Evolutionary conservation across 352 stramenopile species (phyloP).

Genomic region (Phytophthora pseudosyringae): DNA sequence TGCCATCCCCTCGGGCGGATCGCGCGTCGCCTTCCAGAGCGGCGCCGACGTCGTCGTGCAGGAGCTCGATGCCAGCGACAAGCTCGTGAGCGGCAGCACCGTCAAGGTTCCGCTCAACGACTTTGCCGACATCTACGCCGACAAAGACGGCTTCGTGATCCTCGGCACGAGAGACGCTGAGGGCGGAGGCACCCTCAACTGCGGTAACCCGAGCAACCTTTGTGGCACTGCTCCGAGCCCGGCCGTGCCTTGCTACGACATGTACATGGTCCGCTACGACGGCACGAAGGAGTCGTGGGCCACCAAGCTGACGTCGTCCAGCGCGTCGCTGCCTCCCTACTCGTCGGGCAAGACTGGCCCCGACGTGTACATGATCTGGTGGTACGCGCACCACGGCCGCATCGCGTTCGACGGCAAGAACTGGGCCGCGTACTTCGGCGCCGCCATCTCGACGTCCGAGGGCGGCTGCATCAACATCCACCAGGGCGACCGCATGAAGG

Average conservation of each 20-base stretch:
- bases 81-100: slow-evolving; percentile 43
- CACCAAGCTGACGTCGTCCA: slow-evolving; percentile 64
- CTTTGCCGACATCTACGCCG: slow-evolving; percentile 64
- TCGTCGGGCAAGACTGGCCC: slow-evolving; percentile 48
- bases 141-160: slow-evolving; percentile 61
- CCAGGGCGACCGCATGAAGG: slow-evolving; percentile 72
- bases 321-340: slow-evolving; percentile 56
- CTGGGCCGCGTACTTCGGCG: slow-evolving; percentile 70
- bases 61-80: slow-evolving; percentile 56
- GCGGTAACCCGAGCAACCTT: slow-evolving; percentile 60
- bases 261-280: slow-evolving; percentile 67
- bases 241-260: slow-evolving; percentile 59
- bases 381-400: slow-evolving; percentile 70
- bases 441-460: slow-evolving; percentile 60
- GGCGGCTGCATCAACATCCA: slow-evolving; percentile 74
- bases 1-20: slow-evolving; percentile 50
- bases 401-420: slow-evolving; percentile 65
- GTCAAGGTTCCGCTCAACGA: slow-evolving; percentile 52
- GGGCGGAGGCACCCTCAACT: slow-evolving; percentile 65
- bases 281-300: slow-evolving; percentile 56
- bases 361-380: slow-evolving; percentile 76
- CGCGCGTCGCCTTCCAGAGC: slow-evolving; percentile 60
- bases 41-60: slow-evolving; percentile 52
- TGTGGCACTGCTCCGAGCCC: slow-evolving; percentile 49
- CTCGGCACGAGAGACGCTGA: slow-evolving; percentile 55